Evolutionary conservation across 1,284 basidiomycete genomes (phyloP), one percentile per base, ranked within the genome.

Genomic region (Omphalotus olearius): DNA sequence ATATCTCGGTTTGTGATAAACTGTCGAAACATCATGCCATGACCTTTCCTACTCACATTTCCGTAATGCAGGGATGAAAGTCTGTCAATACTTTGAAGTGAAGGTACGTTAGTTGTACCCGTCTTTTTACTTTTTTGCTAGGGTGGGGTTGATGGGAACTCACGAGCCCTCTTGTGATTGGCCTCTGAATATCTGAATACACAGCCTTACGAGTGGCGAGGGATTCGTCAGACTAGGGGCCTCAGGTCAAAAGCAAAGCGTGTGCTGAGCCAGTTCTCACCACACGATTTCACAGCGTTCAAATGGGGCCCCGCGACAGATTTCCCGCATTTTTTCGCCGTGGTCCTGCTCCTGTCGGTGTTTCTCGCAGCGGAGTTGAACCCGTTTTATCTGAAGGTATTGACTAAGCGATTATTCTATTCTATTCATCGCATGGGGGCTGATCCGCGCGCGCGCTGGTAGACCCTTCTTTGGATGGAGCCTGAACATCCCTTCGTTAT

Each of bases 271-370:
- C 89, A 91, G 60, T 90, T 92, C 64, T 88, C 86, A 7, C 90
- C 90, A 13, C 85, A 88, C 55, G 89, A 92, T 61, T 93, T 88
- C 71, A 92, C 89, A 17, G 79, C 85, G 10, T 92, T 92, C 75
- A 80, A 88, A 62, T 93, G 90, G 90, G 88, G 86, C 58, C 85
- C 88, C 14, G 88, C 90, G 4, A 78, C 82, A 16, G 83, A 84
- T 28, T 88, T 91, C 62, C 70, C 76, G 33, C 83, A 91, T 66
- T 92, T 89, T 64, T 68, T 84, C 53, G 79, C 77, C 0, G 88
- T 91, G 28, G 85, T 91, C 10, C 62, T 86, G 20, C 74, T 92
- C 30, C 76, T 92, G 38, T 79, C 83, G 6, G 80, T 87, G n/a
- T 91, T 92, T 64, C 73, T 92, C 47, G 83, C 83, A 52, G 88